These are phyloP conservation scores for Pleurotus tuoliensis DNA, from an alignment of 768 basidiomycete genomes.

Conservation along the genomic window DNA sequence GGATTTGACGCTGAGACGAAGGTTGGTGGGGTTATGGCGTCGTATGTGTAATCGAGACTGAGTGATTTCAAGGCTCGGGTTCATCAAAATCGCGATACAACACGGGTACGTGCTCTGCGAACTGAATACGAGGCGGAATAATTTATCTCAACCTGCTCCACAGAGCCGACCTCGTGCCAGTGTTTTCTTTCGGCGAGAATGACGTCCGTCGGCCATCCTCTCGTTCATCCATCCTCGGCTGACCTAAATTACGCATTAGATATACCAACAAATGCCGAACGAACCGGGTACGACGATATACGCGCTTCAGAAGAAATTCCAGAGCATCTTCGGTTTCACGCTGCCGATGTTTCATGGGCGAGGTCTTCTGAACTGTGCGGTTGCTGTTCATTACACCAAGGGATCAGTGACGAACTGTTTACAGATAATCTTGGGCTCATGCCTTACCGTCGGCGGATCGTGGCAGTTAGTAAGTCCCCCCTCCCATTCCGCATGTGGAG, in stretches of 20 bases:
- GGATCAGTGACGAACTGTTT: neutral
- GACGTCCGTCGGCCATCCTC: constrained; percentile 55
- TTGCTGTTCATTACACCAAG: neutral
- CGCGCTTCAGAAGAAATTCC: constrained; percentile 85
- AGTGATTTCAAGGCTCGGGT: constrained; percentile 60
- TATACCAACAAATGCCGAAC: constrained; percentile 96
- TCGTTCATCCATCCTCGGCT: neutral
- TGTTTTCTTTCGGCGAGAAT: constrained; percentile 98
- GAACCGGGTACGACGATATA: constrained; percentile 88
- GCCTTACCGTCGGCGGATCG: constrained; percentile 93
- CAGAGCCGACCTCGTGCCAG: constrained; percentile 93
- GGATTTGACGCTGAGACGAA: constrained; percentile 73
- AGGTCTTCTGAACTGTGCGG: constrained; percentile 88
- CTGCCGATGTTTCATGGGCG: constrained; percentile 96
- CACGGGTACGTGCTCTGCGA: constrained; percentile 56
- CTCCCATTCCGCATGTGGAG: neutral
- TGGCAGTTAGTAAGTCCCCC: constrained; percentile 84
- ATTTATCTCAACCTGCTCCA: neutral
- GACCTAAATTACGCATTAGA: constrained; percentile 43
- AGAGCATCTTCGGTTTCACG: constrained; percentile 91
- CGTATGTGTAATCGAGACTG: neutral
- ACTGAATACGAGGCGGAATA: constrained; percentile 1
- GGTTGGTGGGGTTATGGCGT: constrained; percentile 35
- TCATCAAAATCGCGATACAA: constrained; percentile 92
- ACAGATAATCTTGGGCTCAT: constrained; percentile 92